Base-by-base conservation (phyloP, 805 yeast species). In the Saccharomyces paradoxus region DNA sequence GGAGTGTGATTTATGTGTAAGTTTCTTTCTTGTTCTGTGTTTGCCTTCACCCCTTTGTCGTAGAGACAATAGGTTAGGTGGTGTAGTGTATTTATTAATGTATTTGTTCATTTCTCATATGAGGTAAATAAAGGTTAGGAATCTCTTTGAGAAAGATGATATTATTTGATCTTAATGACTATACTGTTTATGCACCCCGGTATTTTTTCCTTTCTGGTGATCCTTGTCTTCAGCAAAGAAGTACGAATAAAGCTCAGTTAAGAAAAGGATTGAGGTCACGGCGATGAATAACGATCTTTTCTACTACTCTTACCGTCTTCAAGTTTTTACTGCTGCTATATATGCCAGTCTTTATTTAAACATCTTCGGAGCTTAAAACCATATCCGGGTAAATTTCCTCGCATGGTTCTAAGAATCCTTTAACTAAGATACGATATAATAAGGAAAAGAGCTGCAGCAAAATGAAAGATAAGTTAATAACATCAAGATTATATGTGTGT, bases 31-130 rank as follows among this genome's bases (percentile, higher is more conserved):
- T 4, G 62, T 58, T 30, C 54, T 61, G 44, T 55, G 59, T 41
- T 60, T 59, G n/a, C 53, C 53, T 44, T 67, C 70, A 3, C 61
- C 66, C 49, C 60, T 63, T 57, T 62, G 63, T 53, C 65, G 60
- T 28, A 68, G 53, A 17, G 66, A 60, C 48, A 63, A 48, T n/a
- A 37, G 24, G 17, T 37, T 37, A 37, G 44, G 44, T 17, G 44
- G 44, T 3, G 44, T 17, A 8, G 44, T 37, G 24, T 37, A 37
- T 10, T 37, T 37, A 24, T 37, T 37, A 37, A 37, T 37, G 24
- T 37, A 37, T 37, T 37, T 37, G 12, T 37, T 37, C 44, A 37
- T 37, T 4, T 21, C 24, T 37, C 44, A 37, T 37, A 37, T 17
- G 44, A 2, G 5, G 4, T 7, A 37, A 37, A 17, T 37, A 37